Conservation (phyloP, 2,329 filamentous ascomycete species). For the Penicillium occitanis region DNA sequence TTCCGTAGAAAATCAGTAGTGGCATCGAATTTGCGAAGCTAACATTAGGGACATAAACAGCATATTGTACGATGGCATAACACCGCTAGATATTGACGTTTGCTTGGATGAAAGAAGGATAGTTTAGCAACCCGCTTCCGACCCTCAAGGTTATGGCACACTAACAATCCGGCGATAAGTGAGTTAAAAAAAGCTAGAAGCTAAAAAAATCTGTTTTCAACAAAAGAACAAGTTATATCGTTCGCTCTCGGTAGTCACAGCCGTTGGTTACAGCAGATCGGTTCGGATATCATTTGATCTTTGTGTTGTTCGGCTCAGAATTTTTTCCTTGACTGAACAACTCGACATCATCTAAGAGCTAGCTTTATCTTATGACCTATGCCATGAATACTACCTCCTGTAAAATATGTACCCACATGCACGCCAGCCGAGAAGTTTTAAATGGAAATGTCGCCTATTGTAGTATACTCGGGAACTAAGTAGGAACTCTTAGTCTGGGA, state of each 20-base stretch:
- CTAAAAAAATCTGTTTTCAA: too few relatives aligned
- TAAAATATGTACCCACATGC: not conserved
- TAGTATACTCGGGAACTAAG: not conserved
- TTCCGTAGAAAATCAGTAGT: not conserved
- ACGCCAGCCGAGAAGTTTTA: not conserved
- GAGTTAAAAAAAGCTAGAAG: not conserved
- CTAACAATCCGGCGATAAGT: not conserved
- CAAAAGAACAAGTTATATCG: not conserved
- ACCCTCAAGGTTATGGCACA: not conserved
- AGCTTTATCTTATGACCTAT: not conserved
- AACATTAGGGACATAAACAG: not conserved
- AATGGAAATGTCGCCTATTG: not conserved
- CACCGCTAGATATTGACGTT: not conserved
- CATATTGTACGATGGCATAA: not conserved
- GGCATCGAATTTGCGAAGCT: not conserved
- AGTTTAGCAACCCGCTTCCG: not conserved
- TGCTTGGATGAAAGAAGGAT: not conserved
- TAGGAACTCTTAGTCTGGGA: not conserved
- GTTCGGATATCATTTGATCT: not conserved
- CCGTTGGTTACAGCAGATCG: not conserved
- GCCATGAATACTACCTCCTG: not conserved
- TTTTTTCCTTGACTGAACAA: not conserved
- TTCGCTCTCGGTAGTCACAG: not conserved
- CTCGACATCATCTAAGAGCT: not conserved
- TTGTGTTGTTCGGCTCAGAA: not conserved